phyloP scores from a whole-genome alignment of 2,329 filamentous ascomycete genomes.

The Graphium sp. region DNA sequence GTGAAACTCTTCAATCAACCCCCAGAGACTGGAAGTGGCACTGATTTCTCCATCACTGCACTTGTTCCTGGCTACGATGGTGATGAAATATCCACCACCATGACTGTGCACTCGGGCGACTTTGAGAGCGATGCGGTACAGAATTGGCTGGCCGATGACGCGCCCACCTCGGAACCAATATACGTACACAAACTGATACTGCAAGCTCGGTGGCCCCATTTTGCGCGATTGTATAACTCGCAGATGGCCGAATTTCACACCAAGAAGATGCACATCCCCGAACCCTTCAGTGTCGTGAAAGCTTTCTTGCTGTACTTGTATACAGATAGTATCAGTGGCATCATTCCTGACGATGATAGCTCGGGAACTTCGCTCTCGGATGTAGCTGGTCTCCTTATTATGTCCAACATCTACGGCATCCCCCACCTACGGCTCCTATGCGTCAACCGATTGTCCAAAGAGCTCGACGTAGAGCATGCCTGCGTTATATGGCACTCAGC shows the following conservation, averaged over 20 bases:
- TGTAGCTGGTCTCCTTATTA: slow-evolving; percentile 85
- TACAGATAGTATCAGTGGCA: slow-evolving; percentile 68
- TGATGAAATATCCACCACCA: slow-evolving; percentile 41
- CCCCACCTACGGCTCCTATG: slow-evolving; percentile 81
- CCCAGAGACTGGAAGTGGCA: slow-evolving; percentile 69
- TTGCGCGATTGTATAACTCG: slow-evolving; percentile 75
- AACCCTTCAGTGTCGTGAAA: slow-evolving; percentile 85
- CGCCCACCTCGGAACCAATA: slow-evolving; percentile 63
- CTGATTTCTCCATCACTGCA: slow-evolving; percentile 84
- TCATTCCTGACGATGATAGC: slow-evolving; percentile 35
- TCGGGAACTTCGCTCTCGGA: slow-evolving; percentile 68
- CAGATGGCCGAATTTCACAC: slow-evolving; percentile 98
- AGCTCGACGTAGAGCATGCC: slow-evolving; percentile 86
- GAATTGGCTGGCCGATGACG: slow-evolving; percentile 43
- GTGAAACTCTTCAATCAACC: slow-evolving; percentile 74
- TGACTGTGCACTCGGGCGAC: slow-evolving; percentile 27
- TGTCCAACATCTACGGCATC: slow-evolving; percentile 97
- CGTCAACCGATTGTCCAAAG: slow-evolving; percentile 75
- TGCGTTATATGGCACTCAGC: slow-evolving; percentile 95
- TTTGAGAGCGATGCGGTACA: slow-evolving; percentile 22
- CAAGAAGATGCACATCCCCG: slow-evolving; percentile 93
- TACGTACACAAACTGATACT: slow-evolving; percentile 92
- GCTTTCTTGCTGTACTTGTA: slow-evolving; percentile 95
- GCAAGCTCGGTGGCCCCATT: slow-evolving; percentile 92
- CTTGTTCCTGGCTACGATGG: slow-evolving; percentile 61